These are phyloP conservation scores for Neonectria sp. DNA, from an alignment of 2,329 filamentous ascomycete species.

Conservation along the genomic window DNA sequence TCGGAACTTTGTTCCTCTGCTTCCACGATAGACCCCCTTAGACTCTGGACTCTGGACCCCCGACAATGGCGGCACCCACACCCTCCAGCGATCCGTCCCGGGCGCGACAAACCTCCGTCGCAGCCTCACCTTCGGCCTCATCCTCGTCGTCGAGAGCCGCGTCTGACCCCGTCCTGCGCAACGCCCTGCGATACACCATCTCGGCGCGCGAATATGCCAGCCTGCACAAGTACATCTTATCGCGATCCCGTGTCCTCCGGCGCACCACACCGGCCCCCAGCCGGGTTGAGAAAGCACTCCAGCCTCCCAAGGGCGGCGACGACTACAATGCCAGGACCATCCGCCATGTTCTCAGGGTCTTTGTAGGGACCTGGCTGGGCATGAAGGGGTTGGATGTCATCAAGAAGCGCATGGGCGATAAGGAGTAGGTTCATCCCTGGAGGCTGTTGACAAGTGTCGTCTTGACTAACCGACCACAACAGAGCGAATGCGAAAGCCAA, in stretches of 20 bases:
- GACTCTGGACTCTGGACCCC: slow-evolving; percentile 17
- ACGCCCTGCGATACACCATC: slow-evolving; percentile 89
- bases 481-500: slow-evolving; percentile 51
- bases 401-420: slow-evolving; percentile 61
- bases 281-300: slow-evolving; percentile 62
- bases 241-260: slow-evolving; percentile 74
- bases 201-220: slow-evolving; percentile 87
- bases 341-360: slow-evolving; percentile 79
- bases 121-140: slow-evolving; percentile 30
- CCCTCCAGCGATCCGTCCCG: slow-evolving; percentile 42
- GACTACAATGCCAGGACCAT: slow-evolving; percentile 81
- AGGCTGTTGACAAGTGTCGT: not conserved
- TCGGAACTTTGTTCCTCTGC: not conserved
- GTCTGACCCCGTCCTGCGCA: slow-evolving; percentile 82
- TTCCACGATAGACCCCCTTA: not conserved
- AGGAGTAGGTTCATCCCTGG: slow-evolving; percentile 57
- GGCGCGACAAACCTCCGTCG: slow-evolving; percentile 30
- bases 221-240: slow-evolving; percentile 87
- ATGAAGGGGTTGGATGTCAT: slow-evolving; percentile 75
- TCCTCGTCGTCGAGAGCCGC: slow-evolving; percentile 39
- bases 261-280: slow-evolving; percentile 69
- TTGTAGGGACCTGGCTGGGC: slow-evolving; percentile 73
- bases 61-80: slow-evolving; percentile 40
- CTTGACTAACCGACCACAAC: slow-evolving; percentile 20
- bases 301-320: slow-evolving; percentile 61